Evolutionary conservation across 2,329 filamentous ascomycete species (phyloP), one percentile per base, ranked within the genome.

Genomic region (Cladosporium sp.): DNA sequence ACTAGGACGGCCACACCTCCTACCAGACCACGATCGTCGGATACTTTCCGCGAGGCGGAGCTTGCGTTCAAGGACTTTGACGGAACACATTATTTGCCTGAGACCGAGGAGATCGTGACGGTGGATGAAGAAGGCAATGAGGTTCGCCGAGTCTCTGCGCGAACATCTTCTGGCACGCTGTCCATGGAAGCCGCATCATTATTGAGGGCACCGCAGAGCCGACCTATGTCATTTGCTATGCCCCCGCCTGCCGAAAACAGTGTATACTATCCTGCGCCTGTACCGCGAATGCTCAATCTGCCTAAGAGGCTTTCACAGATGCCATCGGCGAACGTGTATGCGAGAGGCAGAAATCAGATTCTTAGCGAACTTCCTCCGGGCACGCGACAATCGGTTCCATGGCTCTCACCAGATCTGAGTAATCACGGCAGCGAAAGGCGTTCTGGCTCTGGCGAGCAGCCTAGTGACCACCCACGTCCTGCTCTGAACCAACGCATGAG

Each of bases 201-300:
- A 61, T 66, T 66, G 58, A 68, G 51, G 57, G 65, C 56, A 57
- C 68, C 53, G 57, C 70, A n/a, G 17, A 63, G 62, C 39, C 71
- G 75, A 53, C 77, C 83, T 10, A 79, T 82, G 60, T 84, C 84
- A 1, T 87, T 85, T 70, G 74, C 83, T 4, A 53, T 66, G 65
- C 83, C 84, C 1, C 77, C 80, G 24, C 87, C 87, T 1, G 87
- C 85, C 4, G 85, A 93, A 63, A 80, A 86, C 65, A 96, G 97
- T 90, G 84, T 96, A 9, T 97, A 88, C 74, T 99, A 99, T 71
- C 94, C 94, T 13, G 94, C 94, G 3, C 92, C 91, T 1, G 94
- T 99, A 2, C 94, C 94, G 3, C 87, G 89, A 61, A 92, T 96
- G 86, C 81, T 99, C 58, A 97, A 96, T 66, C 77, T 99, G 12